These are phyloP conservation scores for Phytophthora chlamydospora DNA, from an alignment of 352 stramenopile genomes.

Conservation along the genomic window DNA sequence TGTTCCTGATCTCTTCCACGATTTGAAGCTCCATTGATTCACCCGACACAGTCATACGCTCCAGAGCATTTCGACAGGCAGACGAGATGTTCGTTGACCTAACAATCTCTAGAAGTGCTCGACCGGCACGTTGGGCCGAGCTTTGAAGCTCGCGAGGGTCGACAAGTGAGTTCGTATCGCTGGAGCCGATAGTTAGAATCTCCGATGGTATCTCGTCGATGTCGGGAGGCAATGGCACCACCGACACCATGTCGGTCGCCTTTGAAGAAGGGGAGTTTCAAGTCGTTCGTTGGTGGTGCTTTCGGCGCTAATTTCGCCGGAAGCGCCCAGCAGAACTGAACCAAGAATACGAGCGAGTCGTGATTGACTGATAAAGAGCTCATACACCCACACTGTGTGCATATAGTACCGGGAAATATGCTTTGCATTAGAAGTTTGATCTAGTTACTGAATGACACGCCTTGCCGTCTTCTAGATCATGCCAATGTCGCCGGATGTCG, in stretches of 20 bases:
- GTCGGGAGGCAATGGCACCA: constrained; percentile 7
- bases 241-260: constrained; percentile 5
- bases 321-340: too few species aligned
- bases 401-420: too few species aligned
- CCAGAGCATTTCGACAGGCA: constrained; percentile 8
- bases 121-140: constrained; percentile 7
- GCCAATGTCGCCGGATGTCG: constrained; percentile 16
- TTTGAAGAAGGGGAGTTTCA: too few species aligned
- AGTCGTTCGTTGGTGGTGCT: too few species aligned
- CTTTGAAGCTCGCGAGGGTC: constrained; percentile 1
- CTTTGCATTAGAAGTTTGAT: too few species aligned
- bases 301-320: too few species aligned
- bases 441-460: too few species aligned
- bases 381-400: too few species aligned
- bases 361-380: too few species aligned
- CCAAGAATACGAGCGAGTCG: too few species aligned
- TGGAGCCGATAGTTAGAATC: neutral
- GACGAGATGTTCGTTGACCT: constrained; percentile 1
- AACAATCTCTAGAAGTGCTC: constrained; percentile 7
- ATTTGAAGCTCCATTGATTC: neutral
- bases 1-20: constrained; percentile 6
- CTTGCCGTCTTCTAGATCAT: constrained; percentile 22
- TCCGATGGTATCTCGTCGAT: neutral
- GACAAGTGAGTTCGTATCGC: neutral
- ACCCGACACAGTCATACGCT: constrained; percentile 10